A percentile compares a stretch with the other conserved stretches of the same genome.
Conservation (phyloP, 345 rosid species). For the Eutrema japonicum region DNA sequence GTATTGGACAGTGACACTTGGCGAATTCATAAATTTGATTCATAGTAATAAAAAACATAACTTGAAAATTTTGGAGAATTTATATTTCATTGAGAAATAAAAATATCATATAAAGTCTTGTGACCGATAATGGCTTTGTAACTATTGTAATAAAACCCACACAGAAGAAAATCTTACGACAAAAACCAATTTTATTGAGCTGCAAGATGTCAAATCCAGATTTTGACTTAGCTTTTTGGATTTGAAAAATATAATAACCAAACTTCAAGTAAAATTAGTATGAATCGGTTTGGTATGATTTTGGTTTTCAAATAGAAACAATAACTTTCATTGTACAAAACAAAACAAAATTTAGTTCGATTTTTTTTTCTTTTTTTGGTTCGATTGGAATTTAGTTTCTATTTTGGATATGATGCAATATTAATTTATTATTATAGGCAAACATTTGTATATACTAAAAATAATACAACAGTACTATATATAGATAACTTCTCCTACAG, state of each 20-base stretch:
- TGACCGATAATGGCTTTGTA: neutral
- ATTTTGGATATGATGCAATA: neutral
- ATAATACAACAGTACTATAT: neutral
- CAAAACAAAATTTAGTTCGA: too few relatives aligned
- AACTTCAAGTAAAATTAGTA: too few relatives aligned
- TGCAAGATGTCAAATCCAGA: too few relatives aligned
- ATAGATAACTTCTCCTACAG: slow-evolving; percentile 9
- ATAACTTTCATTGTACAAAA: too few relatives aligned
- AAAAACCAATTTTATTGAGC: too few relatives aligned
- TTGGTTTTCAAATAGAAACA: too few relatives aligned
- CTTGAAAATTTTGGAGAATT: neutral
- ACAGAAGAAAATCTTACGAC: neutral
- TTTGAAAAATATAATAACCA: too few relatives aligned
- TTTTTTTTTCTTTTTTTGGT: neutral
- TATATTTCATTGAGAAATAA: neutral
- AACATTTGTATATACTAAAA: neutral
- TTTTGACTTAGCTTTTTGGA: too few relatives aligned
- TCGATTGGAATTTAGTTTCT: neutral
- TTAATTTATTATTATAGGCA: neutral
- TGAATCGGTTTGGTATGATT: too few relatives aligned
- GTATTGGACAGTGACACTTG: slow-evolving; percentile 20
- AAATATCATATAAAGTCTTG: neutral
- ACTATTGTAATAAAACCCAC: neutral
- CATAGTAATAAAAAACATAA: neutral
- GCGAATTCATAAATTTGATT: neutral